These are phyloP conservation scores for Filosporella fistucella DNA, from an alignment of 495 filamentous ascomycete genomes.

Conservation along the genomic window DNA sequence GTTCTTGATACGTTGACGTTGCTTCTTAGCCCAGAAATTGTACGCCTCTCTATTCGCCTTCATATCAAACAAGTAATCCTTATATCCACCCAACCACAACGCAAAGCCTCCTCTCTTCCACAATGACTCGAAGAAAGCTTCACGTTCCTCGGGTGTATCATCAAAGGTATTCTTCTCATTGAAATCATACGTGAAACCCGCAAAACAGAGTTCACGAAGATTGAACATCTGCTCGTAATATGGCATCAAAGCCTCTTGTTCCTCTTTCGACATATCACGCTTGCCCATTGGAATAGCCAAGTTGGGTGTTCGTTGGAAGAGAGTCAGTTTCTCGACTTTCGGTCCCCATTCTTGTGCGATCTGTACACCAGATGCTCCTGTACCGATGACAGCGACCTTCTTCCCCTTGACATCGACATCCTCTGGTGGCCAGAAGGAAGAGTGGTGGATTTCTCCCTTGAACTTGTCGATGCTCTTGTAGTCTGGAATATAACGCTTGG, in stretches of 20 bases:
- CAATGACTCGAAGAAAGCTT: conserved; percentile 38
- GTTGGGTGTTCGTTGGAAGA: conserved; percentile 51
- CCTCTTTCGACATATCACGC: conserved; percentile 31
- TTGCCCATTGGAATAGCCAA: conserved; percentile 47
- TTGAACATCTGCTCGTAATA: conserved; percentile 44
- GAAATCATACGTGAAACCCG: conserved; percentile 40
- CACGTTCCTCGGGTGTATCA: conserved; percentile 38
- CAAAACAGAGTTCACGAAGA: conserved; percentile 30
- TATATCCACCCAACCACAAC: conserved; percentile 45
- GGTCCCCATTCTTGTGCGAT: conserved; percentile 41
- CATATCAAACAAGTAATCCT: conserved; percentile 37
- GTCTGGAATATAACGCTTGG: conserved; percentile 31
- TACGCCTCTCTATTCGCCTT: conserved; percentile 43
- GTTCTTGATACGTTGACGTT: conserved; percentile 44
- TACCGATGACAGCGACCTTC: conserved; percentile 51
- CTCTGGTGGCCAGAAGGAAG: conserved; percentile 54
- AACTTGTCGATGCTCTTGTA: conserved; percentile 50
- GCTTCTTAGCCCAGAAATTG: conserved; percentile 54
- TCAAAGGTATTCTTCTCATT: conserved; percentile 37
- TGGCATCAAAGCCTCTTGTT: conserved; percentile 34
- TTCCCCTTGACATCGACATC: conserved; percentile 43
- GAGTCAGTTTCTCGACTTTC: conserved; percentile 32
- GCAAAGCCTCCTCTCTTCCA: conserved; percentile 45
- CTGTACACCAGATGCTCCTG: conserved; percentile 56
- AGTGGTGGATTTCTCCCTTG: conserved; percentile 49